Evolutionary conservation across 345 rosid genomes (phyloP).

Genomic region (Eucalyptus globulus): DNA sequence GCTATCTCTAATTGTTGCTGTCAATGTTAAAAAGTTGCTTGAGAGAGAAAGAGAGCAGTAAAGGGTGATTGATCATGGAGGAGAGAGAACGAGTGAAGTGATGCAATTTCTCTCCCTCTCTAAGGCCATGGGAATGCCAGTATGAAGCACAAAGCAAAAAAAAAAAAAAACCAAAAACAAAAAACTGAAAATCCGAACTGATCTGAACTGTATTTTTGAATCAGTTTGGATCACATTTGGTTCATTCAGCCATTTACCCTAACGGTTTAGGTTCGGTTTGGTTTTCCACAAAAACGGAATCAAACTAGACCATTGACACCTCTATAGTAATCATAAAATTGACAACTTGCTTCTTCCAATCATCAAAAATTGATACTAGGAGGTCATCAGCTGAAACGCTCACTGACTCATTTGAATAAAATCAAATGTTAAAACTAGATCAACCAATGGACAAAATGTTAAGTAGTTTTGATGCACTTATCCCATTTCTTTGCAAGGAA

Average conservation of each 20-base stretch:
- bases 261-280: rapidly evolving
- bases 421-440: not conserved
- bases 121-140: too few relatives aligned
- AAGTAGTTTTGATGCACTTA: not conserved
- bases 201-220: too few relatives aligned
- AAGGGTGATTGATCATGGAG: not conserved
- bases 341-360: not conserved
- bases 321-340: too few relatives aligned
- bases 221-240: too few relatives aligned
- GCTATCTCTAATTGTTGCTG: not conserved
- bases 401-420: not conserved
- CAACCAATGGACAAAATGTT: too few relatives aligned
- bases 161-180: not conserved
- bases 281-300: too few relatives aligned
- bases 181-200: too few relatives aligned
- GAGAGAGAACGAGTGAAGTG: too few relatives aligned
- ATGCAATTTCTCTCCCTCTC: too few relatives aligned
- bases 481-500: not conserved
- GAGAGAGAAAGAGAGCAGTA: not conserved
- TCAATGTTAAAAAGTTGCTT: not conserved
- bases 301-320: too few relatives aligned
- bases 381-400: not conserved
- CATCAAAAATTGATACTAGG: too few relatives aligned
- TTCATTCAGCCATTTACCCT: too few relatives aligned
- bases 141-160: not conserved